phyloP scores from a whole-genome alignment of 306 rosid species.

The Rubus idaeus region DNA sequence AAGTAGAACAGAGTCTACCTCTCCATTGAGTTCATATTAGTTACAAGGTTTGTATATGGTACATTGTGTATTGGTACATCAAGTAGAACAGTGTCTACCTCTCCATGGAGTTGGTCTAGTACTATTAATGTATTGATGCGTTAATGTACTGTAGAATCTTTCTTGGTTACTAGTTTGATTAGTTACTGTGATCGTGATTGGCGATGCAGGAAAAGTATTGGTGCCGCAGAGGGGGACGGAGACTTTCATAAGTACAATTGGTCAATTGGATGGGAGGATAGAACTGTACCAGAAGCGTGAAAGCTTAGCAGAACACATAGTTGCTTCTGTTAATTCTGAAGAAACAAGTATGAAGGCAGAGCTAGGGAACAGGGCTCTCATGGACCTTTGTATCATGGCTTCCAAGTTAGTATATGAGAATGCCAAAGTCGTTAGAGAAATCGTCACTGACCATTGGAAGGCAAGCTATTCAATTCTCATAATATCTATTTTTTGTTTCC shows the following conservation, averaged over 20 bases:
- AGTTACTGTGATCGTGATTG: constrained; percentile 15
- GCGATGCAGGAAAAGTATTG: constrained; percentile 49
- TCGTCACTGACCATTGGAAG: constrained; percentile 64
- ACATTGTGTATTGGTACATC: neutral
- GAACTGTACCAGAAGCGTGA: constrained; percentile 35
- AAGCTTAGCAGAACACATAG: constrained; percentile 23
- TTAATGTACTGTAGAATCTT: neutral
- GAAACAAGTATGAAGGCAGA: constrained; percentile 25
- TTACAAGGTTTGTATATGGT: no score
- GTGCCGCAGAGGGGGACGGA: constrained; percentile 61
- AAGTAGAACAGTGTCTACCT: neutral
- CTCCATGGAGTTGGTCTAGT: no score
- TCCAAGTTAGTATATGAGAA: constrained; percentile 80
- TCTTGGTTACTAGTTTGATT: neutral
- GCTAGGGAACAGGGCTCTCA: constrained; percentile 44
- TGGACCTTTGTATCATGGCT: constrained; percentile 77
- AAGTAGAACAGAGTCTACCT: neutral
- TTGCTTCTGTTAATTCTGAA: constrained; percentile 18
- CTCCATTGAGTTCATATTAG: no score
- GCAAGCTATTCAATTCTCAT: constrained; percentile 32
- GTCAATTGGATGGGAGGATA: constrained; percentile 57
- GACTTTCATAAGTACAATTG: constrained; percentile 63
- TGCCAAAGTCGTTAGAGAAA: constrained; percentile 36
- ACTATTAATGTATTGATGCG: neutral
- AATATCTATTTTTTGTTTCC: neutral